Evolutionary conservation across 106 monocot genomes (phyloP).

Genomic region (Hemerocallis citrina): DNA sequence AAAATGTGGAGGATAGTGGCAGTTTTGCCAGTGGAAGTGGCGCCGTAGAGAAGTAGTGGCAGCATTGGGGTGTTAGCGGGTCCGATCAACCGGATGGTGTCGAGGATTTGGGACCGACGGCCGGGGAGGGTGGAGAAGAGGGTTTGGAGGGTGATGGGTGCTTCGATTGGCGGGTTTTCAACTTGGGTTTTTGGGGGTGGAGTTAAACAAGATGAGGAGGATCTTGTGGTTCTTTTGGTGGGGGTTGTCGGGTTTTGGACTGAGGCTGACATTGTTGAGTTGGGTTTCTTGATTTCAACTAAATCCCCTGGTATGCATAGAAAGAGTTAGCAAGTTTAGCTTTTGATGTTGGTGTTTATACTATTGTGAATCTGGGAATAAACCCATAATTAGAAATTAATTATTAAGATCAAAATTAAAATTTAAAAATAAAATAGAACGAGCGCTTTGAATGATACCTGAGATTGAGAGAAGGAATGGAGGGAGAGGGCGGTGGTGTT

Average conservation of each 20-base stretch:
- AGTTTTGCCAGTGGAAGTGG: slow-evolving; percentile 74
- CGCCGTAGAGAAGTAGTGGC: slow-evolving; percentile 71
- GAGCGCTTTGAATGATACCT: too few relatives aligned
- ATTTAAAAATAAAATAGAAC: too few relatives aligned
- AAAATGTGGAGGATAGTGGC: slow-evolving; percentile 45
- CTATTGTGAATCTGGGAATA: too few relatives aligned
- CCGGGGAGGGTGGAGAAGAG: slow-evolving; percentile 34
- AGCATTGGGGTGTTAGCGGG: slow-evolving; percentile 54
- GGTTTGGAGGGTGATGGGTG: slow-evolving; percentile 8
- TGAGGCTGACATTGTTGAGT: too few relatives aligned
- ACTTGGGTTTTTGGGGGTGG: neutral
- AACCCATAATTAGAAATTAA: too few relatives aligned
- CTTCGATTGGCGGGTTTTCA: neutral
- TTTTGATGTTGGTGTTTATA: too few relatives aligned
- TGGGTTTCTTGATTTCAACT: too few relatives aligned
- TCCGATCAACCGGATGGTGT: slow-evolving; percentile 39
- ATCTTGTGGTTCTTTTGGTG: slow-evolving; percentile 15
- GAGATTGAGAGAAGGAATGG: too few relatives aligned
- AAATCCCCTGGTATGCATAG: too few relatives aligned
- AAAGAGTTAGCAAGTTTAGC: too few relatives aligned
- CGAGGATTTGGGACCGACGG: slow-evolving; percentile 30
- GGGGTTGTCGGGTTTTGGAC: slow-evolving; percentile 7
- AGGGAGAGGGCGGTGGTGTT: too few relatives aligned
- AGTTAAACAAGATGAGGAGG: neutral
- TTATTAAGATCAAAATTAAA: too few relatives aligned